Percentiles rank a stretch among this genome's conserved stretches.
Evolutionary conservation across 2,329 filamentous ascomycete species (phyloP).

Genomic region (Aaosphaeria pasadenensis): DNA sequence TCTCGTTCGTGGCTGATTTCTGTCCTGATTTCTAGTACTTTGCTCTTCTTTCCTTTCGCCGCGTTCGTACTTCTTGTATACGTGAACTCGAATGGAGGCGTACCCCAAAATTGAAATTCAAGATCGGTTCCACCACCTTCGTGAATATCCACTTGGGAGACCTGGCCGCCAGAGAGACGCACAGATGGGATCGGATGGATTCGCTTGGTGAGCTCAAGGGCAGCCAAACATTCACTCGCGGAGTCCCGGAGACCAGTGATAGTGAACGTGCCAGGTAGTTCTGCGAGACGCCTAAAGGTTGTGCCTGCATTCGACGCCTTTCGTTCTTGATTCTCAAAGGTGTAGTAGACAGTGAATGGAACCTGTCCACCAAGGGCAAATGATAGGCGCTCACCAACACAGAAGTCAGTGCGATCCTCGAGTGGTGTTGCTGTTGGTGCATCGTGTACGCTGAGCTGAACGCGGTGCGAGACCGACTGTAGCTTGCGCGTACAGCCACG

Average conservation of each 20-base stretch:
- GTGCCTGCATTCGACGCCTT: slow-evolving; percentile 78
- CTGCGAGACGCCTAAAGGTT: slow-evolving; percentile 88
- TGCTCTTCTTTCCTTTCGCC: slow-evolving; percentile 57
- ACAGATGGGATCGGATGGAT: slow-evolving; percentile 94
- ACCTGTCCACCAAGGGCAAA: slow-evolving; percentile 88
- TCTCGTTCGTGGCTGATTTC: slow-evolving; percentile 78
- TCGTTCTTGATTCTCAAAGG: slow-evolving; percentile 73
- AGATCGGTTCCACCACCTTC: slow-evolving; percentile 94
- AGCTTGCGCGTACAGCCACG: slow-evolving; percentile 81
- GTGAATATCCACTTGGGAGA: slow-evolving; percentile 86
- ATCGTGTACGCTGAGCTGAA: slow-evolving; percentile 90
- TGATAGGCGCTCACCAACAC: slow-evolving; percentile 89
- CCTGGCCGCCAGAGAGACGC: slow-evolving; percentile 78
- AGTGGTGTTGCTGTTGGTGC: slow-evolving; percentile 87
- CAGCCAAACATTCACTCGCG: slow-evolving; percentile 81
- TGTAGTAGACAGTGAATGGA: slow-evolving; percentile 91
- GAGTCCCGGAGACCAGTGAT: slow-evolving; percentile 86
- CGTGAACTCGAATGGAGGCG: slow-evolving; percentile 95
- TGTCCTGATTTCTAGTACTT: slow-evolving; percentile 83
- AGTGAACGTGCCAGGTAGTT: slow-evolving; percentile 82
- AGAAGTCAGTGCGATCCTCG: slow-evolving; percentile 83
- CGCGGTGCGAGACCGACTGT: slow-evolving; percentile 62
- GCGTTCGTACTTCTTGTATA: slow-evolving; percentile 89
- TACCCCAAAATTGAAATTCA: slow-evolving; percentile 91
- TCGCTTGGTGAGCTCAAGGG: slow-evolving; percentile 71